Percentiles rank a stretch among this genome's conserved stretches.
These are phyloP conservation scores for Citrus cavaleriei DNA, from an alignment of 345 rosid genomes.

Conservation along the genomic window DNA sequence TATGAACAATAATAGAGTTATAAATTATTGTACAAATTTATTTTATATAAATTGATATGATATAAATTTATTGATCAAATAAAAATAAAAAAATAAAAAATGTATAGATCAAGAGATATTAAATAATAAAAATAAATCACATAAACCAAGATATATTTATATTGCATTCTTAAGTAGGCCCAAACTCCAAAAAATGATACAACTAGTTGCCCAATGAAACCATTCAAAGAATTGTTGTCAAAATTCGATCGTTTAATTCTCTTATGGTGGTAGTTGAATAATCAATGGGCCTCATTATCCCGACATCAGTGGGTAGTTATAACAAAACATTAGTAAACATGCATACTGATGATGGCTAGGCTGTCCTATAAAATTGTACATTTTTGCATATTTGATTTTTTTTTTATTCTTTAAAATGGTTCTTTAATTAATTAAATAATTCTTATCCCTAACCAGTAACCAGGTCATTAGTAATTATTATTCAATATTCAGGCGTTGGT, in stretches of 20 bases:
- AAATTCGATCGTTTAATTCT: background rate
- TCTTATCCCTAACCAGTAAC: background rate
- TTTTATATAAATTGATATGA: too few relatives aligned
- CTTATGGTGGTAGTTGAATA: background rate
- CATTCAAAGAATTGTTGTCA: too few relatives aligned
- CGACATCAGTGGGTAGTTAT: background rate
- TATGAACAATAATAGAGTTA: too few relatives aligned
- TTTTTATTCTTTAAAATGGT: background rate
- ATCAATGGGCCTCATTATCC: background rate
- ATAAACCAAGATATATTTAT: accelerated
- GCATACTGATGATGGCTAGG: background rate
- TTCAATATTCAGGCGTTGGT: background rate
- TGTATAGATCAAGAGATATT: too few relatives aligned
- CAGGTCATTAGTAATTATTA: background rate
- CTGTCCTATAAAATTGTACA: background rate
- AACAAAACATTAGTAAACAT: background rate
- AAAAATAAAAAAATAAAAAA: too few relatives aligned
- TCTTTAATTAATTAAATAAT: background rate
- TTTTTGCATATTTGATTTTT: background rate
- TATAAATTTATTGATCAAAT: too few relatives aligned
- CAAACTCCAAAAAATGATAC: too few relatives aligned
- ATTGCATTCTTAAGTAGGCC: too few relatives aligned
- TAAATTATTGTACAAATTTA: too few relatives aligned
- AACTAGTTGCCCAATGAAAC: too few relatives aligned
- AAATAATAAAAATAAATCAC: too few relatives aligned